These are phyloP conservation scores for Auricularia sp. DNA, from an alignment of 768 basidiomycete species.

Conservation along the genomic window DNA sequence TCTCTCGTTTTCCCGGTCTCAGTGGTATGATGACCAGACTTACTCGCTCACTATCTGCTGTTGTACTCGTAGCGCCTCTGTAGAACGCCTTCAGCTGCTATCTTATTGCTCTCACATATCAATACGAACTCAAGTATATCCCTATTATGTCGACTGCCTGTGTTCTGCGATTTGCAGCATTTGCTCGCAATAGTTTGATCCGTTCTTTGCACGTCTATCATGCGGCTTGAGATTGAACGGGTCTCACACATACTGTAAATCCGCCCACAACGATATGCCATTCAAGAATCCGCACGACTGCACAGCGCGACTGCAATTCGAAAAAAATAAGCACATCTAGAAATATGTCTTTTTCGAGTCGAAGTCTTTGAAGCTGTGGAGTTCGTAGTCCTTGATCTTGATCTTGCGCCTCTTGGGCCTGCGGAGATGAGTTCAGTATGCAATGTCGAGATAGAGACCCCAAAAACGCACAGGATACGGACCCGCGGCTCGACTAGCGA, in stretches of 20 bases:
- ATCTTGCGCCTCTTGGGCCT: neutral
- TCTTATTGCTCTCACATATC: neutral
- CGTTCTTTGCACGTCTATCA: too few relatives aligned
- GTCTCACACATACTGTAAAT: too few relatives aligned
- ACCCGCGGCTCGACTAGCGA: conserved; percentile 79
- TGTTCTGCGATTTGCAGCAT: too few relatives aligned
- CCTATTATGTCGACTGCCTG: too few relatives aligned
- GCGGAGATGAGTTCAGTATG: neutral
- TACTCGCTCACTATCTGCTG: neutral
- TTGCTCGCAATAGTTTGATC: too few relatives aligned
- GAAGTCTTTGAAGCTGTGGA: neutral
- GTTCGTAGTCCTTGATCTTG: neutral
- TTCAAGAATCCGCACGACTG: neutral
- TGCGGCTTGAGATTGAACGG: too few relatives aligned
- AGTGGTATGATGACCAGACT: neutral
- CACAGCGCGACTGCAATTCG: too few relatives aligned
- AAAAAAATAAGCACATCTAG: neutral
- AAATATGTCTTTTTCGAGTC: neutral
- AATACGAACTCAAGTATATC: neutral
- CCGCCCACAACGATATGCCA: too few relatives aligned
- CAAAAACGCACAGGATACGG: conserved; percentile 55
- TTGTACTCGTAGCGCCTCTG: neutral
- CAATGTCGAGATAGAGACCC: neutral
- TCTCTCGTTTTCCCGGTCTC: neutral
- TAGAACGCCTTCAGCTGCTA: neutral